Base-by-base conservation (phyloP, 148 eudicot genomes). In the Rhododendron williamsianum region DNA sequence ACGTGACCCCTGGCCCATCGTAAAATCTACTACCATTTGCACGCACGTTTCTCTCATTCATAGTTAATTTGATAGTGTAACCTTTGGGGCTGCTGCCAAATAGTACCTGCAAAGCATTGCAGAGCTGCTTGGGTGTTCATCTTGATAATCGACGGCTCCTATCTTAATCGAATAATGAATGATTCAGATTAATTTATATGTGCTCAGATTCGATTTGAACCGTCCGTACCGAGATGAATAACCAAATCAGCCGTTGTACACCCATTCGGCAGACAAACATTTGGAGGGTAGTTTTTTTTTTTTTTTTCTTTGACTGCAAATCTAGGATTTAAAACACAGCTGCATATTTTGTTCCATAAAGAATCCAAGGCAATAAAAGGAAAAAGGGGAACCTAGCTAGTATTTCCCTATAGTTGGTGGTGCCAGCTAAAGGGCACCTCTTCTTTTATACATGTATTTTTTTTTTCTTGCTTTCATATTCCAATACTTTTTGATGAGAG, bases 121-220 rank as follows among this genome's bases (percentile, higher is more conserved):
- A 41, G 6, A 5, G 43, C 0, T 0, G 43, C 6, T 41, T 1
- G 8, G 0, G 6, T 41, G 6, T 41, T 6, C 0, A 41, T 41
- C 8, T 41, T 8, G 7, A 0, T 0, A 6, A 41, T 41, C 0
- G 6, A 41, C 43, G 0, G 0, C 0, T 41, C 0, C 0, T 1
- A 41, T 41, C 0, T 41, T 41, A 41, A 41, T 0, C 6, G 6
- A 41, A 0, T 0, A 41, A 41, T 41, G 7, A 41, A 41, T 0
- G 0, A 41, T 41, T 41, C 35, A 33, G 2, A 33, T 5, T 0
- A 0, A 41, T 6, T 41, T 41, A 0, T 41, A 41, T 41, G 1
- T 41, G 8, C 0, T 41, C 1, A 0, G 0, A 41, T 41, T 41
- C 1, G 1, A 41, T 41, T 41, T 41, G 6, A 41, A 0, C 5